Conservation (phyloP, 1,284 basidiomycete genomes). For the Malassezia obtusa region DNA sequence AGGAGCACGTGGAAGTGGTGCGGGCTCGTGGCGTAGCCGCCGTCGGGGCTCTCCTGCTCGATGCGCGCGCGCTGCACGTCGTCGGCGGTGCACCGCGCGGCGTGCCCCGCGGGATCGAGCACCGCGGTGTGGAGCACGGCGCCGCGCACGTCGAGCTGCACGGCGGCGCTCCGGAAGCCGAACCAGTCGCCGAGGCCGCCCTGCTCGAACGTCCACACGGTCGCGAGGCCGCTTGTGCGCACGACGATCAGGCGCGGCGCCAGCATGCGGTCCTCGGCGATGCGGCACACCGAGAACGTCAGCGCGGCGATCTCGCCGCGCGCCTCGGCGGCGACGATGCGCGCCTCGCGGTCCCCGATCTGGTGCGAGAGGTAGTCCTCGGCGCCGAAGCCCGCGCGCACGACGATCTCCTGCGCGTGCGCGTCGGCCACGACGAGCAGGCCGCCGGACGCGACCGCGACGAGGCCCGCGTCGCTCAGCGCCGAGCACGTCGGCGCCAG, state of each 20-base stretch:
- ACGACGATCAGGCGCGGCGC: slow-evolving; percentile 33
- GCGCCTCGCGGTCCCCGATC: slow-evolving; percentile 15
- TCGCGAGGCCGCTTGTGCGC: slow-evolving; percentile 27
- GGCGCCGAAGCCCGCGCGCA: slow-evolving; percentile 35
- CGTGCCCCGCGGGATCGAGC: slow-evolving; percentile 24
- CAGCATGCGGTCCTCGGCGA: slow-evolving; percentile 24
- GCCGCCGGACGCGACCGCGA: slow-evolving; percentile 32
- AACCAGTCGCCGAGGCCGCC: slow-evolving; percentile 31
- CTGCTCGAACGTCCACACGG: slow-evolving; percentile 35
- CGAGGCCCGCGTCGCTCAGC: slow-evolving; percentile 33
- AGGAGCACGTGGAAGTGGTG: slow-evolving; percentile 14
- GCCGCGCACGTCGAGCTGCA: background rate
- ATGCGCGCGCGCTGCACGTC: slow-evolving; percentile 7
- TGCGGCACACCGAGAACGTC: slow-evolving; percentile 30
- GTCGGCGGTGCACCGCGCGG: background rate
- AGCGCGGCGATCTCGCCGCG: slow-evolving; percentile 26
- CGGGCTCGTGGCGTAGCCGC: background rate
- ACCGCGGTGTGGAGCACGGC: slow-evolving; percentile 16
- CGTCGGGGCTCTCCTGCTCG: slow-evolving; percentile 3
- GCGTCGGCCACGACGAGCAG: slow-evolving; percentile 38
- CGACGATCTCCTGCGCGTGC: slow-evolving; percentile 30
- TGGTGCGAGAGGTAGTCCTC: slow-evolving; percentile 10
- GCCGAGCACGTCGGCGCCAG: slow-evolving; percentile 28
- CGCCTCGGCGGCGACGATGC: slow-evolving; percentile 28
- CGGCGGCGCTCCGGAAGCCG: slow-evolving; percentile 9